Evolutionary conservation across 164 flowering plant genomes (phyloP), one percentile per base, ranked within the genome.

Genomic region (Nymphaea thermarum): DNA sequence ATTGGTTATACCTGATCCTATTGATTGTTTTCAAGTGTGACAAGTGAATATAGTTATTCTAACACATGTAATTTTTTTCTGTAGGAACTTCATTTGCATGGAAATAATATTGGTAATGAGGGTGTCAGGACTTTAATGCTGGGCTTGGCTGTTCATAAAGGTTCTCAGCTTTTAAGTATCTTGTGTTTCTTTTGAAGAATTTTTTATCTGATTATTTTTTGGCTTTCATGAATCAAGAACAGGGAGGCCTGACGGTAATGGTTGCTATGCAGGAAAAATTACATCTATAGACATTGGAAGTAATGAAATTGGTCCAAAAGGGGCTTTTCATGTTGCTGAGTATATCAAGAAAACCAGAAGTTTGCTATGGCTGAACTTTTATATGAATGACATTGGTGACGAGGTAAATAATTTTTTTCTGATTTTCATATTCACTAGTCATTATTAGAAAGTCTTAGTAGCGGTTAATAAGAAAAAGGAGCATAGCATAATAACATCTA

Each of bases 361-460:
- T 74, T 82, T 95, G 77, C 67, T 78, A 59, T 86, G 87, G 90
- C 76, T 94, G 79, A 92, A 84, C 77, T 80, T 91, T 66, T 88
- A 84, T 81, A 94, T 91, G 98, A 94, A 94, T 79, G 98, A 94
- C 75, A 94, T 94, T 65, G 80, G 92, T 69, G 98, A 94, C 71
- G 98, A 94, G 99, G 98, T 94, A 83, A 62, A 43, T 14, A 45
- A 45, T 45, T 45, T 45, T 45, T 10, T 5, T 45, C 10, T 5
- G 10, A 45, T 45, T 45, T 25, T 25, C 0, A 25, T 25, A 25
- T 25, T 25, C 36, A 25, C 36, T 25, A 25, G 36, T 25, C 36
- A 25, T 25, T 25, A 25, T 25, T 25, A 25, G 36, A 25, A 25
- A 25, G 36, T 1, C 36, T 25, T 25, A 25, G 36, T 25, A 25